phyloP scores from a whole-genome alignment of 345 rosid genomes.

The Rhizophora mangle region DNA sequence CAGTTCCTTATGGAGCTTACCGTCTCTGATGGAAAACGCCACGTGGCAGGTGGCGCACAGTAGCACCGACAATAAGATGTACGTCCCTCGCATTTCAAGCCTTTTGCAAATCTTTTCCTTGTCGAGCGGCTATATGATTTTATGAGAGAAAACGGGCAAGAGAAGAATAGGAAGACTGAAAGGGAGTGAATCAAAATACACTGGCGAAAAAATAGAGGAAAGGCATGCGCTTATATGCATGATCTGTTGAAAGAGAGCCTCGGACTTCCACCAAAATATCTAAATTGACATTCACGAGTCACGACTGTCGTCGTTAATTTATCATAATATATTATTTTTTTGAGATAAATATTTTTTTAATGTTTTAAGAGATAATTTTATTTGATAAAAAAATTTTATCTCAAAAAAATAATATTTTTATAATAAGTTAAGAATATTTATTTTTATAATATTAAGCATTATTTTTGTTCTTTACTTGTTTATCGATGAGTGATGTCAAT shows the following conservation, averaged over 20 bases:
- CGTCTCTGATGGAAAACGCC: conserved; percentile 48
- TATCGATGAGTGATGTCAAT: too few species aligned
- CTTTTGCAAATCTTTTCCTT: background rate
- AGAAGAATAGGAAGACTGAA: conserved; percentile 1
- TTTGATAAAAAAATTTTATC: too few species aligned
- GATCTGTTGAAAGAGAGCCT: conserved; percentile 11
- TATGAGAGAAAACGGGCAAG: background rate
- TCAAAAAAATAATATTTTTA: too few species aligned
- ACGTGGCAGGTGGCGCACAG: conserved; percentile 38
- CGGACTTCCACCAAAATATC: conserved; percentile 10
- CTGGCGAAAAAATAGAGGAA: background rate
- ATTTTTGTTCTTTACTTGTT: too few species aligned
- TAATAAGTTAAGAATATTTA: too few species aligned
- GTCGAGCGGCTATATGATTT: too few species aligned
- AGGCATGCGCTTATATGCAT: conserved; percentile 41
- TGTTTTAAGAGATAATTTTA: too few species aligned
- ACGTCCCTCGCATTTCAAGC: conserved; percentile 30
- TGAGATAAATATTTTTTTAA: too few species aligned
- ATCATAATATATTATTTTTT: too few species aligned
- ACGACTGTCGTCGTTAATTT: background rate
- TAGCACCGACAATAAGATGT: conserved; percentile 36
- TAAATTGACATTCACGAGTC: conserved; percentile 11
- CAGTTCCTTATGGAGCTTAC: conserved; percentile 17
- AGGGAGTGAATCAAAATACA: conserved; percentile 2
- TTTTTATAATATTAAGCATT: too few species aligned